Base-by-base conservation (phyloP, 2,329 filamentous ascomycete species). In the Remersonia thermophila region DNA sequence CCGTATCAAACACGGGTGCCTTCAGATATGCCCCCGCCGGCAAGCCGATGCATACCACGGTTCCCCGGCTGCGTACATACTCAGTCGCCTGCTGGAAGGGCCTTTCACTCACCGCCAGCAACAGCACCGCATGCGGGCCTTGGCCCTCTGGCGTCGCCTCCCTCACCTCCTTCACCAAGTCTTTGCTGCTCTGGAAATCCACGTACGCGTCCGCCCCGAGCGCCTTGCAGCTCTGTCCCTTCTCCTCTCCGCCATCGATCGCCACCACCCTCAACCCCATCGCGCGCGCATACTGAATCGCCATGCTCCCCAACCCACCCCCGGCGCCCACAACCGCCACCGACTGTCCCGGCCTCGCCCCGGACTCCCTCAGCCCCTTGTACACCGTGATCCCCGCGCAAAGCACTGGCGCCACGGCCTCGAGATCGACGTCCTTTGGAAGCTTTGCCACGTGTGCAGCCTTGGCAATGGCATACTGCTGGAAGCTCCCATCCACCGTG, bases 11-110 rank as follows among this genome's bases (percentile, higher is more conserved):
- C 37, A 95, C 86, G 27, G 85, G 83, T 2, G 87, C 86, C 49
- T 73, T 73, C 46, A 95, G 71, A 60, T 69, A 82, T 2, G 87
- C 86, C 45, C 78, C 70, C 27, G 83, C 80, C 4, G 89, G 89
- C 17, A 95, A 68, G 53, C 87, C 89, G 52, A 96, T 91, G 62
- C 83, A 89, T 44, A 95, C 73, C 53, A 95, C 82, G 27, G 75
- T 72, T 41, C 89, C 89, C 42, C 77, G 76, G 38, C 84, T 73
- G 41, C 89, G 82, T 44, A 94, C 80, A 61, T 95, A 94, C 60
- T 73, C 78, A 32, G 83, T 77, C 29, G 89, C 89, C 66, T 95
- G 87, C 65, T 94, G 85, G 77, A 95, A 95, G 36, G 89, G 89
- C 67, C 80, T 84, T 71, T 95, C 87, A 50, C 69, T 73, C 35